Percentiles rank a stretch among this genome's conserved stretches.
Evolutionary conservation across 306 rosid genomes (phyloP).

Genomic region (Rosa chinensis): DNA sequence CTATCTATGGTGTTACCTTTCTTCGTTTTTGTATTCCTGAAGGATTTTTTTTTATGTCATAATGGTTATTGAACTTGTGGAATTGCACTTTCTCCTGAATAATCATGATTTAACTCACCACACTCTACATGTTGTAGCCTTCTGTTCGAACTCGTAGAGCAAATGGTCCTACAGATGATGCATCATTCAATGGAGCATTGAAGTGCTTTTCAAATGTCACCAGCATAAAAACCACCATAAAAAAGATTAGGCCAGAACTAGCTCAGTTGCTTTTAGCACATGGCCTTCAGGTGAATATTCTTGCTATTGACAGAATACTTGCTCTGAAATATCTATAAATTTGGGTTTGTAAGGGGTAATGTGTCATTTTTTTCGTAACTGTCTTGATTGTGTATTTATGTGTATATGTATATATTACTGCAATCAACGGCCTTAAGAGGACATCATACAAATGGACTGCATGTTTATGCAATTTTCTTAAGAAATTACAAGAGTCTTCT

Average conservation of each 20-base stretch:
- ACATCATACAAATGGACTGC: not conserved
- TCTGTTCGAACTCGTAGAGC: constrained; percentile 74
- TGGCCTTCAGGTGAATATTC: constrained; percentile 76
- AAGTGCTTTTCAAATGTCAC: constrained; percentile 63
- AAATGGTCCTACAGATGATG: constrained; percentile 38
- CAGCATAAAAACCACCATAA: constrained; percentile 54
- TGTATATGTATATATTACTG: not conserved
- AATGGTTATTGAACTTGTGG: not conserved
- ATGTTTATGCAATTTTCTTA: not conserved
- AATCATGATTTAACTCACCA: constrained; percentile 16
- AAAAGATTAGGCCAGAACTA: constrained; percentile 59
- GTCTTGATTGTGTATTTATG: not conserved
- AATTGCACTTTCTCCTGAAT: not conserved
- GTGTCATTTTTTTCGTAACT: not conserved
- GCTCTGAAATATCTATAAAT: not conserved
- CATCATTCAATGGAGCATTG: constrained; percentile 67
- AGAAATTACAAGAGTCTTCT: not conserved
- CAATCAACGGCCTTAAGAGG: not conserved
- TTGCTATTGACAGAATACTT: constrained; percentile 7
- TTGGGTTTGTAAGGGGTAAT: not conserved
- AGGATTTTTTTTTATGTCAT: not conserved
- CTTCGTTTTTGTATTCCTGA: constrained; percentile 2
- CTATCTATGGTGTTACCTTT: not conserved
- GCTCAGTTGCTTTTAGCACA: constrained; percentile 78
- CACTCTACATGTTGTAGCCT: constrained; percentile 51